Evolutionary conservation across 306 rosid species (phyloP), one percentile per base, ranked within the genome.

Genomic region (Quercus engelmannii): DNA sequence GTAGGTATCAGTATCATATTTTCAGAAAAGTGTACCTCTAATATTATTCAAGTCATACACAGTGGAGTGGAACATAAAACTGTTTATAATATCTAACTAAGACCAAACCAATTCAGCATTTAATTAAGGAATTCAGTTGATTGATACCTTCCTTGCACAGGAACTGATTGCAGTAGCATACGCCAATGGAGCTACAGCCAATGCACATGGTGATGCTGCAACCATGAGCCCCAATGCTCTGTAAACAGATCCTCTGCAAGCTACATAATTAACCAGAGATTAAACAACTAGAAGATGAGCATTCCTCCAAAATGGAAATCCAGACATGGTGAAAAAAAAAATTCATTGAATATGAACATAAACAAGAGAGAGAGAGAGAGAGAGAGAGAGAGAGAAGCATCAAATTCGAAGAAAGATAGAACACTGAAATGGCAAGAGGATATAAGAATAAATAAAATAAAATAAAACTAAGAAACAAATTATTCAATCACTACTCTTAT

Each of bases 171-270:
- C 99, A 85, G 86, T 93, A 76, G 99, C 99, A 79, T 95, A 91
- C 65, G 93, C 97, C 90, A 95, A 83, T 52, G 99, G 99, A 80
- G 99, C 97, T 76, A 89, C 99, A 67, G 99, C 99, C 88, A 95
- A 87, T 74, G 98, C 98, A 88, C 98, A 95, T 30, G 99, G 99
- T 74, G 97, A 95, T 55, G 98, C 99, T 74, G 98, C 99, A 78
- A 95, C 96, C 99, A 95, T 93, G 80, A 95, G 97, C 68, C 93
- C 98, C 80, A 95, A 85, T 49, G 99, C 99, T 85, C 99, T 87
- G 83, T 95, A 95, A 82, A 93, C 79, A 49, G 99, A 95, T 77
- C 99, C 99, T 86, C 99, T 91, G 90, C 96, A 90, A 84, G 93
- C 99, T 95, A 82, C 74, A 85, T 52, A 33, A 77, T 73, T 77